phyloP scores from a whole-genome alignment of 2,329 filamentous ascomycete genomes.

The Alternaria burnsii region DNA sequence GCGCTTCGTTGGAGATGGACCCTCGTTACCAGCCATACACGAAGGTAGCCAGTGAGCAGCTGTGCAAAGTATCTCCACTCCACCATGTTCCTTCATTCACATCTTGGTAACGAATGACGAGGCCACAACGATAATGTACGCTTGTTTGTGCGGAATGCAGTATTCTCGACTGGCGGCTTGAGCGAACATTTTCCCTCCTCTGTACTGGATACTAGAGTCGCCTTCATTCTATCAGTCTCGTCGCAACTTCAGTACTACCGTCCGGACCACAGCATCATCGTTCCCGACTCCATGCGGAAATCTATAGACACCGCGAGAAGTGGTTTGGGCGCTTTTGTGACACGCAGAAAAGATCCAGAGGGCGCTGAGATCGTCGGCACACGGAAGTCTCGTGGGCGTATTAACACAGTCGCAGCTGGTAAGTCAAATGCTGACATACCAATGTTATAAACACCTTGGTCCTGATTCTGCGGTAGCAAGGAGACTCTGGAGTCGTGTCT shows the following conservation, averaged over 20 bases:
- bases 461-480: not conserved
- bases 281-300: not conserved
- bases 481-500: not conserved
- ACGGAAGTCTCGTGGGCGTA: not conserved
- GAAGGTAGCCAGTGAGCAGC: not conserved
- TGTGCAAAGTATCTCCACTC: not conserved
- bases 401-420: conserved; percentile 1
- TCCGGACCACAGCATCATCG: too few species aligned
- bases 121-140: not conserved
- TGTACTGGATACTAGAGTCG: not conserved
- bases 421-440: not conserved
- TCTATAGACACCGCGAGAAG: not conserved
- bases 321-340: not conserved
- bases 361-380: not conserved
- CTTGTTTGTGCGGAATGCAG: not conserved
- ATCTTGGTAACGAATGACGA: not conserved
- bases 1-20: not conserved
- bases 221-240: not conserved
- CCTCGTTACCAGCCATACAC: not conserved
- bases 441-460: not conserved
- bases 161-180: not conserved
- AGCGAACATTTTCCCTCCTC: not conserved
- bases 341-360: not conserved
- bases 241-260: too few species aligned
- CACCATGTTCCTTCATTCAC: not conserved